Evolutionary conservation across 106 monocot genomes (phyloP).

Genomic region (Triglochin maritima): DNA sequence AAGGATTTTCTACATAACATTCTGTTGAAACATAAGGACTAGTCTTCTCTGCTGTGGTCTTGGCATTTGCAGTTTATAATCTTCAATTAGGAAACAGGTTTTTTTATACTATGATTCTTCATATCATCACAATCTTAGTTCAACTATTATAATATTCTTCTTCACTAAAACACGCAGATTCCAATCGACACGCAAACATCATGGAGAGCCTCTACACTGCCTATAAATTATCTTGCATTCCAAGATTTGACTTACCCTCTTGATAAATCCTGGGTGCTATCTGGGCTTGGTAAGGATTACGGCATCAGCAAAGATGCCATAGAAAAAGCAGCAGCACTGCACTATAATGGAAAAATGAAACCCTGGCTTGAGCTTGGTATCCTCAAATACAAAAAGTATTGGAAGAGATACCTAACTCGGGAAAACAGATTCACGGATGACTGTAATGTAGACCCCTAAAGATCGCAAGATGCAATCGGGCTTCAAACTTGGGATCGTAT

Average conservation of each 20-base stretch:
- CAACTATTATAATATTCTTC: no score
- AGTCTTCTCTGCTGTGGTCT: no score
- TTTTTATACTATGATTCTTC: no score
- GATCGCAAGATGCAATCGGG: no score
- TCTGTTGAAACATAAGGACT: no score
- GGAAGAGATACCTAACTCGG: constrained; percentile 40
- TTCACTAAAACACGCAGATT: constrained; percentile 14
- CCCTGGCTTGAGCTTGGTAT: constrained; percentile 74
- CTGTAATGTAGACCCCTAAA: constrained; percentile 51
- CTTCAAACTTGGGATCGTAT: no score
- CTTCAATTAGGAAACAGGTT: no score
- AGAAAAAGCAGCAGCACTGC: constrained; percentile 25
- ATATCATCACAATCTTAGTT: no score
- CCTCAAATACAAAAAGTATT: constrained; percentile 41
- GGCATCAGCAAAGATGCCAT: constrained; percentile 15
- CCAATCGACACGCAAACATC: constrained; percentile 24
- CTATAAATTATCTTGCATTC: constrained; percentile 43
- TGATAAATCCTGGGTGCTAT: constrained; percentile 34
- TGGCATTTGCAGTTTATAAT: no score
- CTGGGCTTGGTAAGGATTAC: constrained; percentile 50
- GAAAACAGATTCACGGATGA: constrained; percentile 46
- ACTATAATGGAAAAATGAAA: constrained; percentile 77
- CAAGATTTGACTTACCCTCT: constrained; percentile 30
- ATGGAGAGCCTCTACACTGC: constrained; percentile 33
- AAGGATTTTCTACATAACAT: no score